These are phyloP conservation scores for Diutina ranongensis DNA, from an alignment of 1,139 yeast genomes.

Conservation along the genomic window DNA sequence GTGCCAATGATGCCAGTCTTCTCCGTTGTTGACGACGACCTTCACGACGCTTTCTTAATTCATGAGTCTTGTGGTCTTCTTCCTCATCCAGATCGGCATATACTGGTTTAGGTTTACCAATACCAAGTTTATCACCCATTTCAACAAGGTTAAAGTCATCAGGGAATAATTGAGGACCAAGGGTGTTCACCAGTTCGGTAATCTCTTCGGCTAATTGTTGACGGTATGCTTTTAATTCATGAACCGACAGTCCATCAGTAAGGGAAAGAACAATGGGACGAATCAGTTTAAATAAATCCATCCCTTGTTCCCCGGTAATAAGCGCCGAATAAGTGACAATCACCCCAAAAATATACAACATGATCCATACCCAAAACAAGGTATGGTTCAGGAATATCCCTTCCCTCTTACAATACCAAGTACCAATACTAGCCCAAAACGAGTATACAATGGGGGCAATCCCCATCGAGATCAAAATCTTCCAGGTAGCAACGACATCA, in stretches of 20 bases:
- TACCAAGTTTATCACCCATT: constrained; percentile 20
- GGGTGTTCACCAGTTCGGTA: constrained; percentile 32
- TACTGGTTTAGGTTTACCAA: constrained; percentile 15
- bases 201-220: constrained; percentile 30
- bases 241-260: constrained; percentile 47
- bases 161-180: constrained; percentile 35
- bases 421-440: constrained; percentile 62
- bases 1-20: neutral
- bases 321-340: constrained; percentile 78
- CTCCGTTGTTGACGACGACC: neutral
- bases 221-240: constrained; percentile 34
- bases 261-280: constrained; percentile 74
- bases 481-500: constrained; percentile 96
- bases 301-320: constrained; percentile 83
- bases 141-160: constrained; percentile 35
- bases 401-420: constrained; percentile 30
- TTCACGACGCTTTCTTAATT: constrained; percentile 3
- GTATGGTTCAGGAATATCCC: constrained; percentile 11
- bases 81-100: constrained; percentile 9
- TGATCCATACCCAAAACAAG: constrained; percentile 27
- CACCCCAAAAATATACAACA: constrained; percentile 47
- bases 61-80: constrained; percentile 11
- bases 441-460: constrained; percentile 79
- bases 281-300: constrained; percentile 75
- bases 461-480: constrained; percentile 79